Percentiles rank a stretch among this genome's conserved stretches.
These are phyloP conservation scores for Neurospora sp. DNA, from an alignment of 495 filamentous ascomycete species.

Conservation along the genomic window DNA sequence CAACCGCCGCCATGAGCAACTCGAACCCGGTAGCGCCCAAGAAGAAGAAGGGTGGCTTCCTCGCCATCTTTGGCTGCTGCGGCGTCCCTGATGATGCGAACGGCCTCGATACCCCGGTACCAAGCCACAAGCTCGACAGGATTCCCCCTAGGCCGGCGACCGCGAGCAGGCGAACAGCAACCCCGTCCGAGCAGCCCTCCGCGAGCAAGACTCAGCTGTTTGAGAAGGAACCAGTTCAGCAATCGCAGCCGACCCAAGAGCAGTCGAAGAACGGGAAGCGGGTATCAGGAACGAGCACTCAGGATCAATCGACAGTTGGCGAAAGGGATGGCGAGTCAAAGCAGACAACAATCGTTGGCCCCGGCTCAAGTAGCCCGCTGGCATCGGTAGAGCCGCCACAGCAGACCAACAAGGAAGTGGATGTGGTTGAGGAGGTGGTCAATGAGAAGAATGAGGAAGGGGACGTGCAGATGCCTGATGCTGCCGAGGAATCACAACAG, in stretches of 20 bases:
- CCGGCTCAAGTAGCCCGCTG: conserved; percentile 26
- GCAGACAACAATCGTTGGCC: conserved; percentile 32
- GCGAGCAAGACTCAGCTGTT: conserved; percentile 36
- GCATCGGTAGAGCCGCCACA: conserved; percentile 36
- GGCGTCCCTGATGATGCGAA: conserved; percentile 55
- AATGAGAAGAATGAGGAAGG: conserved; percentile 38
- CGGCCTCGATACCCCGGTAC: conserved; percentile 47
- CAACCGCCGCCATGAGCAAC: conserved; percentile 33
- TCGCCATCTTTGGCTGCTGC: conserved; percentile 75
- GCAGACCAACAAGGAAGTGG: conserved; percentile 8
- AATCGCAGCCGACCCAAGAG: conserved; percentile 20
- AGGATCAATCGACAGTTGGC: conserved; percentile 33
- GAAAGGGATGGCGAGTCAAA: conserved; percentile 37
- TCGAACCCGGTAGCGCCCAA: conserved; percentile 38
- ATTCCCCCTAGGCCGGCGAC: conserved; percentile 42
- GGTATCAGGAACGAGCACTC: conserved; percentile 30
- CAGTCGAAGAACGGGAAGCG: conserved; percentile 28
- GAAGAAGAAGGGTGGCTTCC: conserved; percentile 55
- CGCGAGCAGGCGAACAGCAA: conserved; percentile 44
- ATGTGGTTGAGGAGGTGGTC: conserved; percentile 17
- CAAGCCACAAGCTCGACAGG: conserved; percentile 54
- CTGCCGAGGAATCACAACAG: conserved; percentile 16
- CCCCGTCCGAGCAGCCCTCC: conserved; percentile 44
- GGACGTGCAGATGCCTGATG: conserved; percentile 56
- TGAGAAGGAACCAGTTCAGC: conserved; percentile 32